Evolutionary conservation across 805 yeast species (phyloP).

Genomic region (Metschnikowia cerradonensis): DNA sequence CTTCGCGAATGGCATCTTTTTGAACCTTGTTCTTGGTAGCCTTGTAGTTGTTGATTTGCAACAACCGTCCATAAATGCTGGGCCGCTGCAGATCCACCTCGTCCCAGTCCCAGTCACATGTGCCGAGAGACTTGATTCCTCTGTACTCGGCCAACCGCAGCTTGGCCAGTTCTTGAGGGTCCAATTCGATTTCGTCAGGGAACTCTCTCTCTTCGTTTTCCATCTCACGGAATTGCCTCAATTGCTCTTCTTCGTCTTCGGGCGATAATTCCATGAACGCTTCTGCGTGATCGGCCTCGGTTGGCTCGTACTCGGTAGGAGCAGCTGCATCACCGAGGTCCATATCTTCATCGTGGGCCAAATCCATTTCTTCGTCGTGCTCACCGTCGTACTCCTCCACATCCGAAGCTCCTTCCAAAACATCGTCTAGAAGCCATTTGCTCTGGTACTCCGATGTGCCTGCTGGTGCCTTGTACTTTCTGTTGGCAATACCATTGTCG

Average conservation of each 20-base stretch:
- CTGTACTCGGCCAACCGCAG: slow-evolving; percentile 76
- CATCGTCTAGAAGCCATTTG: slow-evolving; percentile 66
- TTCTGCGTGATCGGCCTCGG: slow-evolving; percentile 48
- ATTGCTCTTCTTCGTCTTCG: slow-evolving; percentile 81
- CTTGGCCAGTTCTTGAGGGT: slow-evolving; percentile 69
- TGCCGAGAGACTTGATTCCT: slow-evolving; percentile 79
- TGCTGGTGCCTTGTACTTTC: slow-evolving; percentile 49
- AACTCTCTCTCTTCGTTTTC: slow-evolving; percentile 86
- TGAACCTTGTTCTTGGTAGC: slow-evolving; percentile 66
- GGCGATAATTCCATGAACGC: slow-evolving; percentile 68
- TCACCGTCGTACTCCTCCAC: slow-evolving; percentile 40
- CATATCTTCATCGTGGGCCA: slow-evolving; percentile 31
- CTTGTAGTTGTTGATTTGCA: slow-evolving; percentile 71
- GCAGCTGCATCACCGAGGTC: slow-evolving; percentile 18
- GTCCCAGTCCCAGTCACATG: slow-evolving; percentile 82
- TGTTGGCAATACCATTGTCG: slow-evolving; percentile 16
- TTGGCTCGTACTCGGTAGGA: slow-evolving; percentile 38
- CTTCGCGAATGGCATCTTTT: slow-evolving; percentile 52
- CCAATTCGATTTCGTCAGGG: slow-evolving; percentile 91
- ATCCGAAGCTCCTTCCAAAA: slow-evolving; percentile 39
- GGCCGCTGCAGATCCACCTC: slow-evolving; percentile 79
- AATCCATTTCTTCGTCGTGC: slow-evolving; percentile 27
- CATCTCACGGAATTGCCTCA: slow-evolving; percentile 58
- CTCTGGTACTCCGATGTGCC: slow-evolving; percentile 79
- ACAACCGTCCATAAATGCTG: slow-evolving; percentile 67